Base-by-base conservation (phyloP, 257 asterid species). In the Solanum chiquidenum region DNA sequence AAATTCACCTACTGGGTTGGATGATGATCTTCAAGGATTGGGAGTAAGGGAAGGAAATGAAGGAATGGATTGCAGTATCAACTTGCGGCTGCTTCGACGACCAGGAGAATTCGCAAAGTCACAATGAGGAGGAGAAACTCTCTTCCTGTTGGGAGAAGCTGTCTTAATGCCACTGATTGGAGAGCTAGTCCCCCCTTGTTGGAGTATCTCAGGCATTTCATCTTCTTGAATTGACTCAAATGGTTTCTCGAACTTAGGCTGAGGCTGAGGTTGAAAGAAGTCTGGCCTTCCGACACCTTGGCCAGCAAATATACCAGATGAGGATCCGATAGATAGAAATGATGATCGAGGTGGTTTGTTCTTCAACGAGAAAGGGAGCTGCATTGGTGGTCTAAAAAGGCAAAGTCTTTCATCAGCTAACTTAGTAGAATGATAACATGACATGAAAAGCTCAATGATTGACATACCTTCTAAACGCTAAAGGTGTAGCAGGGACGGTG, bases 131-230 rank as follows among this genome's bases (percentile, higher is more conserved):
- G 96, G 94, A 25, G 98, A 93, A 33, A 87, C 86, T 82, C 89
- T 87, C 89, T 87, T 87, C 64, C 82, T 77, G 87, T 92, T 97
- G 29, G 99, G 99, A 40, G 99, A 97, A 27, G 93, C 90, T 20
- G 92, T 76, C 89, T 96, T 95, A 33, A 96, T 86, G 34, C 94
- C 91, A 12, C 92, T 86, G 11, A 88, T 34, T 0, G 99, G 95
- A 44, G 96, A 93, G 31, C 91, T 91, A 23, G 84, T 85, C 37
- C 88, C 92, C 23, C 88, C 92, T 83, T 93, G 98, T 83, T 93
- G 98, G 86, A 97, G 96, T 86, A 95, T 91, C 5, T 93, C 93
- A 0, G 98, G 98, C 88, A 97, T 93, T 85, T 94, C 98, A 3
- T 92, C 98, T 89, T 95, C 98, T 85, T 82, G 86, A 31, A 92